Conservation (phyloP, 805 yeast genomes). For the Jamesozyma jinghongensis region DNA sequence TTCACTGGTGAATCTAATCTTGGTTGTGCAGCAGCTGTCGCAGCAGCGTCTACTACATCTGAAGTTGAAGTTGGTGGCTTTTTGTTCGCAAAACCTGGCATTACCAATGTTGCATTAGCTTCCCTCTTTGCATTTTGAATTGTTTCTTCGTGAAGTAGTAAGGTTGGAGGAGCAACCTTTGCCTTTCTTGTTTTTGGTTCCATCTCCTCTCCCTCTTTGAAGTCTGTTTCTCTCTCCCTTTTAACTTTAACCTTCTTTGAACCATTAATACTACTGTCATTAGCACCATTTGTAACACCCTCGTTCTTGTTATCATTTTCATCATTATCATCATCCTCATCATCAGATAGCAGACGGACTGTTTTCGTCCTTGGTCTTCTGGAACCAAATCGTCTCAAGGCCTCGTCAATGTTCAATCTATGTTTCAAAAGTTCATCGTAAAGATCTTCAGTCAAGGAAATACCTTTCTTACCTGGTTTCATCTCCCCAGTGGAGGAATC, state of each 20-base stretch:
- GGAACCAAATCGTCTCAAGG: slow-evolving; percentile 30
- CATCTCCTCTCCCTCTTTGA: slow-evolving; percentile 7
- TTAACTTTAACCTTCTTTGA: slow-evolving; percentile 1
- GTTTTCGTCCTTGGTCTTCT: slow-evolving; percentile 27
- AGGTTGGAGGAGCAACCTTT: slow-evolving; percentile 30
- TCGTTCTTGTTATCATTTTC: slow-evolving; percentile 5
- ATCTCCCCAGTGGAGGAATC: slow-evolving; percentile 47
- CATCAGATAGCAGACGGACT: slow-evolving; percentile 25
- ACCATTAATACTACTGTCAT: not conserved
- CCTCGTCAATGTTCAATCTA: slow-evolving; percentile 31
- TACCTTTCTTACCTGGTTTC: slow-evolving; percentile 72
- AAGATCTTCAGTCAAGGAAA: slow-evolving; percentile 31
- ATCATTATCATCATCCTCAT: slow-evolving; percentile 19
- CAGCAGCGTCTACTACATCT: not conserved
- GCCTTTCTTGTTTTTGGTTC: slow-evolving; percentile 14
- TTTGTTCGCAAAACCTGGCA: slow-evolving; percentile 21
- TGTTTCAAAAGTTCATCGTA: slow-evolving; percentile 30
- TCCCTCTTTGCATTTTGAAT: slow-evolving; percentile 27
- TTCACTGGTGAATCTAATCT: not conserved
- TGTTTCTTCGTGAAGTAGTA: slow-evolving; percentile 24
- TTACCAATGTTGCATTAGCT: slow-evolving; percentile 24
- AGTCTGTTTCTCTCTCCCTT: slow-evolving; percentile 7
- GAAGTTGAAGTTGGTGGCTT: too few relatives aligned
- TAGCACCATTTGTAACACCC: slow-evolving; percentile 1
- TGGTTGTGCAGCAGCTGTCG: not conserved